phyloP scores from a whole-genome alignment of 306 rosid species.

The Pyrus bretschneideri region DNA sequence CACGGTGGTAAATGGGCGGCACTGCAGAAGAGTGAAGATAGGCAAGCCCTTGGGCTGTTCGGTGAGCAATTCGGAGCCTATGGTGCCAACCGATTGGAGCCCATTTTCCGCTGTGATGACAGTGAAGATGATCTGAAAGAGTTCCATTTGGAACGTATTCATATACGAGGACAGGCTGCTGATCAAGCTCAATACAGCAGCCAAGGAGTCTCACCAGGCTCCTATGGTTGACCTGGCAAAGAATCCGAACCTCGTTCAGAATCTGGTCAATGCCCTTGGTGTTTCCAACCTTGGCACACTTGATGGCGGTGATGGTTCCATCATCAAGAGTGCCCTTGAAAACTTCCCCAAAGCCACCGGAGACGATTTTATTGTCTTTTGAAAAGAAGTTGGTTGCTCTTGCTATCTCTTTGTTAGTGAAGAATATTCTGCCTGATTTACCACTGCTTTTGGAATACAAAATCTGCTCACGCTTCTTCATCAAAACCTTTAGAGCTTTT shows the following conservation, averaged over 20 bases:
- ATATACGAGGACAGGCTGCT: conserved; percentile 32
- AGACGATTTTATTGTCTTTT: conserved; percentile 30
- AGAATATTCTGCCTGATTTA: conserved; percentile 39
- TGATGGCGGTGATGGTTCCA: conserved; percentile 30
- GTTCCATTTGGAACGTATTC: conserved; percentile 46
- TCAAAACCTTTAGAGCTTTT: conserved; percentile 7
- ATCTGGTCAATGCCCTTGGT: conserved; percentile 46
- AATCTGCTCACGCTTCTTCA: conserved; percentile 16
- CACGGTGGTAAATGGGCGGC: conserved; percentile 17
- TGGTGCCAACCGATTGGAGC: conserved; percentile 31
- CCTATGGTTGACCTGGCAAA: conserved; percentile 53
- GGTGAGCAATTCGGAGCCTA: conserved; percentile 43
- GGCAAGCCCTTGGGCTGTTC: conserved; percentile 41
- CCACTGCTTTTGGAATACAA: conserved; percentile 28
- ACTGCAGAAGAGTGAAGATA: conserved; percentile 43
- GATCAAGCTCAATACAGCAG: conserved; percentile 35
- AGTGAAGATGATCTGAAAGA: conserved; percentile 45
- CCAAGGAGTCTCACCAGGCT: conserved; percentile 50
- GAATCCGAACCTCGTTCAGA: conserved; percentile 44
- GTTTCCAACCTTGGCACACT: conserved; percentile 41
- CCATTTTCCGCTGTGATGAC: background rate
- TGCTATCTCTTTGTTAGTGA: conserved; percentile 31
- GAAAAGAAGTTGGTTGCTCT: conserved; percentile 53
- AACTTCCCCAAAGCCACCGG: conserved; percentile 47
- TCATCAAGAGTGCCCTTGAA: conserved; percentile 44